Percentiles rank a stretch among this genome's conserved stretches.
phyloP scores from a whole-genome alignment of 2,329 filamentous ascomycete genomes.

The Elsinoe australis region DNA sequence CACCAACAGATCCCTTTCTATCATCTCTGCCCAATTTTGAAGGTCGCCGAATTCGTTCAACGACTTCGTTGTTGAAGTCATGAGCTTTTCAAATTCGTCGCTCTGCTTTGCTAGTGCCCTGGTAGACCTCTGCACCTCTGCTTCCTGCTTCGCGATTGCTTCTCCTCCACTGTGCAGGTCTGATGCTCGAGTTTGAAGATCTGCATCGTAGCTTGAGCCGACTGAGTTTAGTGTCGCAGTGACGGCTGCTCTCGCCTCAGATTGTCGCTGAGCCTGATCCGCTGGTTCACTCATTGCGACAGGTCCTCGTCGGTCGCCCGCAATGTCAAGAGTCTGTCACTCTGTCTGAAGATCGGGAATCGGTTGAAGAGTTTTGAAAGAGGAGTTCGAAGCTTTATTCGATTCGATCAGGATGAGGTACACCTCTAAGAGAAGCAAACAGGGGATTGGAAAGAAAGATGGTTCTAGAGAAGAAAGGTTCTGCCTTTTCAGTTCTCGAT shows the following conservation, averaged over 20 bases:
- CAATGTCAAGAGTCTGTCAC: not conserved
- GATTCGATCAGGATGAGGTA: too few species aligned
- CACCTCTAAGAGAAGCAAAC: too few species aligned
- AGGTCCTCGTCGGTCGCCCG: not conserved
- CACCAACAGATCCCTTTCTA: constrained; percentile 43
- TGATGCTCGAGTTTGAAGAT: constrained; percentile 59
- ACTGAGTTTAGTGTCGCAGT: constrained; percentile 46
- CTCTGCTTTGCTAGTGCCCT: constrained; percentile 31
- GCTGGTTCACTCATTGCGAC: not conserved
- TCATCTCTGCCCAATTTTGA: constrained; percentile 80
- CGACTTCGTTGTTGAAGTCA: constrained; percentile 52
- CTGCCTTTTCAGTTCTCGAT: too few species aligned
- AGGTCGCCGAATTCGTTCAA: constrained; percentile 74
- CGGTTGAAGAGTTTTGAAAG: too few species aligned
- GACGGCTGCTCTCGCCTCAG: constrained; percentile 46
- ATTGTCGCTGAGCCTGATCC: constrained; percentile 22
- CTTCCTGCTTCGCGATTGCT: constrained; percentile 60
- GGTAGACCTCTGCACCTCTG: constrained; percentile 52
- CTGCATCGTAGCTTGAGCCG: constrained; percentile 61
- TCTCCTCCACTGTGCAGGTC: constrained; percentile 62
- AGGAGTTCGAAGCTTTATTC: too few species aligned
- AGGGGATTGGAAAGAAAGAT: too few species aligned
- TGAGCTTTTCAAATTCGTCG: constrained; percentile 47
- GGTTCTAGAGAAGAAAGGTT: too few species aligned
- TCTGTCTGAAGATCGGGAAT: too few species aligned